phyloP scores from a whole-genome alignment of 805 yeast genomes.

The Komagataella ulmi region DNA sequence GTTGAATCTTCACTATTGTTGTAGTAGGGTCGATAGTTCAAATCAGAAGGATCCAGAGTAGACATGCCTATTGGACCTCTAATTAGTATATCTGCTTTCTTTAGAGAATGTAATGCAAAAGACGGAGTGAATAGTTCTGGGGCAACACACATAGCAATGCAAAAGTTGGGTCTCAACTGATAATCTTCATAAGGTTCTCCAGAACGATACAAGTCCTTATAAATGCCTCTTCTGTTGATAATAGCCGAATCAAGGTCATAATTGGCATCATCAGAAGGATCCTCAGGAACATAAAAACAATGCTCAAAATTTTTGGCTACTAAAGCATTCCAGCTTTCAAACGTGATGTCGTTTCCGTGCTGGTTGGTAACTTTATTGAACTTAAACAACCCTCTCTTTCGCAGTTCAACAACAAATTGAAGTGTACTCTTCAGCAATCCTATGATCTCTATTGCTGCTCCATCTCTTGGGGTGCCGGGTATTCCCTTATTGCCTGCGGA shows the following conservation, averaged over 20 bases:
- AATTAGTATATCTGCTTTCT: constrained; percentile 55
- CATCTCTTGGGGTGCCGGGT: constrained; percentile 97
- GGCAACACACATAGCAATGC: constrained; percentile 89
- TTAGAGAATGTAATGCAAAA: constrained; percentile 51
- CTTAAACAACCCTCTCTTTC: constrained; percentile 39
- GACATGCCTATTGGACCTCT: constrained; percentile 89
- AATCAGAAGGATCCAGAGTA: constrained; percentile 86
- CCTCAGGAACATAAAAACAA: constrained; percentile 62
- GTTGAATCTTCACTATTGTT: constrained; percentile 64
- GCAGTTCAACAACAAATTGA: constrained; percentile 60
- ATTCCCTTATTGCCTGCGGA: constrained; percentile 76
- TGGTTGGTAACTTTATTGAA: constrained; percentile 41
- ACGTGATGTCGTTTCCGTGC: constrained; percentile 41
- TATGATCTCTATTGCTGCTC: constrained; percentile 87
- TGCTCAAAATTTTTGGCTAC: constrained; percentile 66
- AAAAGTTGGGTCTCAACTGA: constrained; percentile 83
- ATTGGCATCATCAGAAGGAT: constrained; percentile 43
- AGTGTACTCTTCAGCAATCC: constrained; percentile 78
- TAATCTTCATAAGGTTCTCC: constrained; percentile 91
- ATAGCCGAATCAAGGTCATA: constrained; percentile 50
- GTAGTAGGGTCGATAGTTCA: constrained; percentile 86
- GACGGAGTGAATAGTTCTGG: constrained; percentile 72
- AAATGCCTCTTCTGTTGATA: constrained; percentile 85
- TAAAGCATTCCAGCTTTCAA: constrained; percentile 61
- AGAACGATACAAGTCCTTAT: constrained; percentile 71